Percentiles rank a stretch among this genome's conserved stretches.
Evolutionary conservation across 441 rosid species (phyloP).

Genomic region (Erysimum cheiri): DNA sequence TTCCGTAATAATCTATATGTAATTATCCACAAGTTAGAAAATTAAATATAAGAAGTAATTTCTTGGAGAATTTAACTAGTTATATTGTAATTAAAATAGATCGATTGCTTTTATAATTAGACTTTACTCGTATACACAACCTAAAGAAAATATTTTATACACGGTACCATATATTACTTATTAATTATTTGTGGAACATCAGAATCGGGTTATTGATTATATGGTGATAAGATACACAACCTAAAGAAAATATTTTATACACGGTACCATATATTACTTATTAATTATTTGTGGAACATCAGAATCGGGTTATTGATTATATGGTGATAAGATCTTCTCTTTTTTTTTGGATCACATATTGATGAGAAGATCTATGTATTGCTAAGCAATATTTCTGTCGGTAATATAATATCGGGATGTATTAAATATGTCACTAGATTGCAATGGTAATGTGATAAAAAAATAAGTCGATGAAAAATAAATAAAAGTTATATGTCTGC

Average conservation of each 20-base stretch:
- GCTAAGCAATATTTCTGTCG: too few species aligned
- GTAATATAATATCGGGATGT: not conserved
- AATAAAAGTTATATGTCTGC: not conserved
- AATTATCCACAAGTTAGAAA: not conserved
- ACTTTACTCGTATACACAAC: conserved; percentile 20
- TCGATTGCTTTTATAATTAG: conserved; percentile 22
- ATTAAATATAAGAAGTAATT: not conserved
- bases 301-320: not conserved
- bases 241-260: too few species aligned
- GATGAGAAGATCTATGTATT: not conserved
- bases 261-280: not conserved
- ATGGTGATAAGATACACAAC: too few species aligned
- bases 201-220: too few species aligned
- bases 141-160: not conserved
- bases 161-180: not conserved
- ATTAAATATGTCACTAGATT: not conserved
- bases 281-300: not conserved
- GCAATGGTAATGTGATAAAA: not conserved
- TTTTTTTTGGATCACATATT: too few species aligned
- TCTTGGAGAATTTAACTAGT: not conserved
- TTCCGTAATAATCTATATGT: too few species aligned
- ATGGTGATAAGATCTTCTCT: too few species aligned
- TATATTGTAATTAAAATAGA: conserved; percentile 1
- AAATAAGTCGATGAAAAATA: too few species aligned
- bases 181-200: not conserved